Conservation (phyloP, 371 early-diverging fungal species). For the Mucor ambiguus region DNA sequence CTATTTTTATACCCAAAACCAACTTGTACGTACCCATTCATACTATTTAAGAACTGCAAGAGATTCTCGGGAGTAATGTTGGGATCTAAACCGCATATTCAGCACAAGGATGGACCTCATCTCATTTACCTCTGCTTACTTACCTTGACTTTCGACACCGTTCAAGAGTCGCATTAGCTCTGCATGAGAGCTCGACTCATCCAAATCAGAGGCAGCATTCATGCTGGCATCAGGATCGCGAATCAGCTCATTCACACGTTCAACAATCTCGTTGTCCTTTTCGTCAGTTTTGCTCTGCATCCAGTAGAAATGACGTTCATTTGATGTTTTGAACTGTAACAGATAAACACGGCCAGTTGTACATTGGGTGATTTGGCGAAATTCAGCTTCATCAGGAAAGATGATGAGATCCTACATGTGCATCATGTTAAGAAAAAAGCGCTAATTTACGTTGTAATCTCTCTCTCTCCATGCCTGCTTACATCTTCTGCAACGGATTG, state of each 20-base stretch:
- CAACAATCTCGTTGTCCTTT: slow-evolving; percentile 56
- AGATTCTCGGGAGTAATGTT: slow-evolving; percentile 51
- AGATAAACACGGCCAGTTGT: slow-evolving; percentile 76
- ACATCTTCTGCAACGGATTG: slow-evolving; percentile 34
- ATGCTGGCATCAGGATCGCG: slow-evolving; percentile 41
- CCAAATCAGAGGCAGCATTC: slow-evolving; percentile 13
- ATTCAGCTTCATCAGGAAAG: slow-evolving; percentile 78
- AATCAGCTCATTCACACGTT: slow-evolving; percentile 60
- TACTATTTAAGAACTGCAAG: slow-evolving; percentile 49
- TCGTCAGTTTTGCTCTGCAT: slow-evolving; percentile 70
- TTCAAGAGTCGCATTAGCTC: slow-evolving; percentile 31
- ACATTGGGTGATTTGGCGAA: slow-evolving; percentile 64
- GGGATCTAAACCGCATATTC: slow-evolving; percentile 18
- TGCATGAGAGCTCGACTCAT: slow-evolving; percentile 24
- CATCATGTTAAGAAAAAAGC: too few species aligned
- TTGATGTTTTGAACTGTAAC: slow-evolving; percentile 73
- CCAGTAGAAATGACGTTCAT: slow-evolving; percentile 80
- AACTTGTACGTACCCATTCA: slow-evolving; percentile 32
- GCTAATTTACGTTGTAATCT: too few species aligned
- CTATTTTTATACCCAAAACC: background rate
- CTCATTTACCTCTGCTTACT: background rate
- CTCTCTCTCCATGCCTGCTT: background rate
- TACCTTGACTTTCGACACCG: slow-evolving; percentile 26
- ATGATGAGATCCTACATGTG: slow-evolving; percentile 65
- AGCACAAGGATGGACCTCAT: background rate